Base-by-base conservation (phyloP, 257 asterid genomes). In the Primulina huaijiensis region DNA sequence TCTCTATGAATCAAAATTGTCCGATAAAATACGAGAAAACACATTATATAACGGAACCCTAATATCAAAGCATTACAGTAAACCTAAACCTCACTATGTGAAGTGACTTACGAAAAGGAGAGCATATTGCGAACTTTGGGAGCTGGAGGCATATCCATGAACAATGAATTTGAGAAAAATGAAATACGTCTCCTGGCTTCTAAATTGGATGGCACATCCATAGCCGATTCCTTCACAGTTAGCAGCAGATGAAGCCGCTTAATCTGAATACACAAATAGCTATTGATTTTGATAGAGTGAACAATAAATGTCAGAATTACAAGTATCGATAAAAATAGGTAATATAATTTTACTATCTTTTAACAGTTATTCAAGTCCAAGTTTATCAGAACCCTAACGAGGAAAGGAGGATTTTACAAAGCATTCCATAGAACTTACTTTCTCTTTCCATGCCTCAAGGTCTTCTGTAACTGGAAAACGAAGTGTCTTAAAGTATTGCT, bases 61-160 rank as follows among this genome's bases (percentile, higher is more conserved):
- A 16, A 29, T 20, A 58, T 63, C 46, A 69, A 68, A 46, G 65
- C 30, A 55, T 34, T 62, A 29, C n/a, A n/a, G 61, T 67, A 83
- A 53, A 10, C 10, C 2, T 38, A 38, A 38, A 43, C n/a, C 35
- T 31, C 43, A 6, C 8, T 11, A 60, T 55, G 31, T 30, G 74
- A 78, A 73, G 81, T 64, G 62, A 75, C 95, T 86, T 88, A 93
- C 99, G 97, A 90, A 73, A 93, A 93, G 69, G 99, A 93, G 62
- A 90, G 84, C 99, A 93, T 93, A 82, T 93, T 93, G 86, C 92
- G 95, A 78, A 93, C 96, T 90, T 90, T 93, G 53, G 99, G 99
- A 74, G 99, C 92, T 8, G 68, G 61, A 78, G 99, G 99, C 99
- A 93, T 93, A 77, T 89, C 99, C 99, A 93, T 93, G 71, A 90